Base-by-base conservation (phyloP, 1,284 basidiomycete species). In the Chiua sp. region DNA sequence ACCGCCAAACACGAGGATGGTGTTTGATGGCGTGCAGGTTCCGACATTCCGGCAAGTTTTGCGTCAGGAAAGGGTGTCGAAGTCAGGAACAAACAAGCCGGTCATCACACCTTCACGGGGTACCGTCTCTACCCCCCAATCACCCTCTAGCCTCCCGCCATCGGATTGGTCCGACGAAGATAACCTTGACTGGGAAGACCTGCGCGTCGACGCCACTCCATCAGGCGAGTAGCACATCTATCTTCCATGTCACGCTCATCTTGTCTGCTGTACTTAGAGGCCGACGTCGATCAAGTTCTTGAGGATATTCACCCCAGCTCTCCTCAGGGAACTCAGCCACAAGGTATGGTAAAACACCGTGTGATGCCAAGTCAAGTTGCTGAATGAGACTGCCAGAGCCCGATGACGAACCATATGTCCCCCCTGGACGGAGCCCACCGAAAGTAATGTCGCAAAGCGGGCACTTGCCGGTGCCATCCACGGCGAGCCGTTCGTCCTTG, bases 141-240 rank as follows among this genome's bases (percentile, higher is more conserved):
- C 59, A 4, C 42, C 52, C 30, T 47, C 56, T 22, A 23, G 37
- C 7, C 35, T 51, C 5, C 50, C 59, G 10, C 11, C 53, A 7
- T 61, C 62, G 16, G 42, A 57, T 18, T 59, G 28, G 37, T 67
- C 65, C 11, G 62, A 65, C 20, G 60, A 63, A 28, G 65, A 71
- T 12, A 72, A 73, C n/a, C 69, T 79, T 35, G 71, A 71, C 56
- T 75, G 78, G 77, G 77, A 78, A 59, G 63, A 71, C 33, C 22
- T 51, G 20, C 65, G 60, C 28, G n/a, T 65, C 26, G 48, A 69
- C 20, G 53, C 26, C 30, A 59, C 61, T 32, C 57, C 59, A n/a
- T 76, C 74, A 4, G 74, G 75, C 63, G 56, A 47, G 65, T 57
- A 18, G 30, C 16, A 42, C 28, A 35, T 47, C n/a, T 46, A 28